Percentiles rank a stretch among this genome's conserved stretches.
phyloP scores from a whole-genome alignment of 2,329 filamentous ascomycete species.

The Aspergillus novoparasiticus region DNA sequence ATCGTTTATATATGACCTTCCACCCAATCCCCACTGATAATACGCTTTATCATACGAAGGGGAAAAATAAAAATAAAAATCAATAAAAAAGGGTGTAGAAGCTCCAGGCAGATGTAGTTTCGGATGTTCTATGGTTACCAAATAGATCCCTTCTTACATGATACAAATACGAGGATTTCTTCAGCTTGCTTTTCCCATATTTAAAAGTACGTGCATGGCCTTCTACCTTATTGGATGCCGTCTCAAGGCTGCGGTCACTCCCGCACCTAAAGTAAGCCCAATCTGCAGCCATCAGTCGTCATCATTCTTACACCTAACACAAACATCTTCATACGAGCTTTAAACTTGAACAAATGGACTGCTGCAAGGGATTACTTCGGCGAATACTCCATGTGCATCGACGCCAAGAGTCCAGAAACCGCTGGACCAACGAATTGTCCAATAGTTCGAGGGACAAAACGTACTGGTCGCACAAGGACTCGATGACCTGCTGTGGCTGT shows the following conservation, averaged over 20 bases:
- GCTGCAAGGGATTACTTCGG: constrained; percentile 3
- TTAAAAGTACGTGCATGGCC: constrained; percentile 1
- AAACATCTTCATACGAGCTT: background rate
- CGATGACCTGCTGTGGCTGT: background rate
- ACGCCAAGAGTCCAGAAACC: background rate
- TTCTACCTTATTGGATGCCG: background rate
- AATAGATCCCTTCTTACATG: background rate
- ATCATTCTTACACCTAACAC: background rate
- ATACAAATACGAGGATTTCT: background rate
- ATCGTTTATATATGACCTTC: background rate
- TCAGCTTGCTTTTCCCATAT: background rate
- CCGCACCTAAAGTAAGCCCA: background rate
- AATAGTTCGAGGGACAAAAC: background rate
- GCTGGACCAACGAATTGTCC: background rate
- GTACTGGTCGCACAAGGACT: background rate
- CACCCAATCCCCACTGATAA: background rate
- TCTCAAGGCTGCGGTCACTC: constrained; percentile 2
- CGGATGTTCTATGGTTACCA: background rate
- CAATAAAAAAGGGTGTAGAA: no score
- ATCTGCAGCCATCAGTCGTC: background rate
- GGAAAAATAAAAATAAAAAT: no score
- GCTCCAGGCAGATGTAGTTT: background rate
- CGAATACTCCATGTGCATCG: background rate
- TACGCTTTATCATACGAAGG: background rate
- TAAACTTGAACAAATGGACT: background rate